Evolutionary conservation across 805 yeast species (phyloP).

Genomic region (Jamesozyma piceae): DNA sequence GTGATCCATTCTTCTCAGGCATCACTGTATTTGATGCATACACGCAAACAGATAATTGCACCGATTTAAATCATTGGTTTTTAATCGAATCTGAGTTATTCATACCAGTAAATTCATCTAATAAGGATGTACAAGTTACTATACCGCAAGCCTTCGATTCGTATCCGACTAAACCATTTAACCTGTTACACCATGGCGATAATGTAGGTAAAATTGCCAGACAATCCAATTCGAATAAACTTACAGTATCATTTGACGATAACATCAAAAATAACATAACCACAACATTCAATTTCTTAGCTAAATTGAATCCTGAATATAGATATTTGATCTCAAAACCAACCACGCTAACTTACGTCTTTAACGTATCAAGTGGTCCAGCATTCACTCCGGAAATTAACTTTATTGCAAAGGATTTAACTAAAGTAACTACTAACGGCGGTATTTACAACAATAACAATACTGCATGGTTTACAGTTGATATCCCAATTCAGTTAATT

Average conservation of each 20-base stretch:
- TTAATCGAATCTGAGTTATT: slow-evolving; percentile 20
- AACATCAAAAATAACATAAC: slow-evolving; percentile 8
- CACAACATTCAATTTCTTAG: slow-evolving; percentile 20
- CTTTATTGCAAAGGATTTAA: slow-evolving; percentile 14
- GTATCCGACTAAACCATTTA: slow-evolving; percentile 16
- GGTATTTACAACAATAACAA: slow-evolving; percentile 16
- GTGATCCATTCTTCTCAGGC: slow-evolving; percentile 12
- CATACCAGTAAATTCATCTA: slow-evolving; percentile 13
- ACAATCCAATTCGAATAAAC: slow-evolving; percentile 14
- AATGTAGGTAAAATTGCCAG: slow-evolving; percentile 13
- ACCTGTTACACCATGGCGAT: slow-evolving; percentile 11
- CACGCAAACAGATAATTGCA: slow-evolving; percentile 15
- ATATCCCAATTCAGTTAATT: slow-evolving; percentile 20
- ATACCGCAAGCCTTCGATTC: slow-evolving; percentile 19
- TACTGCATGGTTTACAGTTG: slow-evolving; percentile 25
- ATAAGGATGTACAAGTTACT: slow-evolving; percentile 14
- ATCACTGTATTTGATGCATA: slow-evolving; percentile 20
- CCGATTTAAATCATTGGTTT: slow-evolving; percentile 24
- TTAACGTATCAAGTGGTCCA: slow-evolving; percentile 17
- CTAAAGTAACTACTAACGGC: slow-evolving; percentile 18
- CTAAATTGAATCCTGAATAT: slow-evolving; percentile 15
- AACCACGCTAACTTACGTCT: slow-evolving; percentile 11
- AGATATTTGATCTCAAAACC: slow-evolving; percentile 12
- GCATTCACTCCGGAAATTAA: slow-evolving; percentile 14
- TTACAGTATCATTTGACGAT: slow-evolving; percentile 13